Conservation (phyloP, 1,139 yeast species). For the Geotrichum restrictum region DNA sequence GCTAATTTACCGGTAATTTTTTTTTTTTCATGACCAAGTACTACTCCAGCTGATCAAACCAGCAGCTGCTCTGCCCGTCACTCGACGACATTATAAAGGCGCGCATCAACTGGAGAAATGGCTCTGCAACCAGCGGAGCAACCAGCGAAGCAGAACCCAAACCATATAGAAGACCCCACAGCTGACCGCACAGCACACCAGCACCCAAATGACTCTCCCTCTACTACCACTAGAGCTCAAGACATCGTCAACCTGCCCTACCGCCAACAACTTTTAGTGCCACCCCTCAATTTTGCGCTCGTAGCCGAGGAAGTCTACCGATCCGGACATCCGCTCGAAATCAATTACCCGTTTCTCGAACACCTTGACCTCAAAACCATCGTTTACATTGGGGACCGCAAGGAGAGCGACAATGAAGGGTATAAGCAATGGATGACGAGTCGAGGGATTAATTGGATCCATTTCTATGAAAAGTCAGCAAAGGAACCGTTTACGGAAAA, state of each 20-base stretch:
- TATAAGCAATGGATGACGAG: constrained; percentile 63
- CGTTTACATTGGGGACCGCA: constrained; percentile 65
- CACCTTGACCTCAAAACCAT: constrained; percentile 71
- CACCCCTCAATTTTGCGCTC: constrained; percentile 85
- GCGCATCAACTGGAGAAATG: too few species aligned
- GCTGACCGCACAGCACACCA: too few species aligned
- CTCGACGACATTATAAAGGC: too few species aligned
- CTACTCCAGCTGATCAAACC: too few species aligned
- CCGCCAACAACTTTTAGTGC: constrained; percentile 46
- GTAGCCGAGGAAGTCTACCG: constrained; percentile 86
- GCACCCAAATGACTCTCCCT: too few species aligned
- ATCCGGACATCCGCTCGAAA: constrained; percentile 89
- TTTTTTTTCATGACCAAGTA: too few species aligned
- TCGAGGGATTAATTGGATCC: constrained; percentile 56
- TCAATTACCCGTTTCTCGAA: constrained; percentile 70
- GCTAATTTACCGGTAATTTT: too few species aligned
- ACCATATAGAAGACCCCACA: too few species aligned
- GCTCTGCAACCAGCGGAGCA: too few species aligned
- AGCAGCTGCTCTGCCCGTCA: too few species aligned
- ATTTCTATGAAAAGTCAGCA: constrained; percentile 63
- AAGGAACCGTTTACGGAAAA: constrained; percentile 68
- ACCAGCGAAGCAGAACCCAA: too few species aligned
- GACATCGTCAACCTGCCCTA: not conserved
- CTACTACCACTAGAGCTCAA: too few species aligned
- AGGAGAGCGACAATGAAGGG: constrained; percentile 54